Evolutionary conservation across 2,329 filamentous ascomycete genomes (phyloP).

Genomic region (Colletotrichum phormii): DNA sequence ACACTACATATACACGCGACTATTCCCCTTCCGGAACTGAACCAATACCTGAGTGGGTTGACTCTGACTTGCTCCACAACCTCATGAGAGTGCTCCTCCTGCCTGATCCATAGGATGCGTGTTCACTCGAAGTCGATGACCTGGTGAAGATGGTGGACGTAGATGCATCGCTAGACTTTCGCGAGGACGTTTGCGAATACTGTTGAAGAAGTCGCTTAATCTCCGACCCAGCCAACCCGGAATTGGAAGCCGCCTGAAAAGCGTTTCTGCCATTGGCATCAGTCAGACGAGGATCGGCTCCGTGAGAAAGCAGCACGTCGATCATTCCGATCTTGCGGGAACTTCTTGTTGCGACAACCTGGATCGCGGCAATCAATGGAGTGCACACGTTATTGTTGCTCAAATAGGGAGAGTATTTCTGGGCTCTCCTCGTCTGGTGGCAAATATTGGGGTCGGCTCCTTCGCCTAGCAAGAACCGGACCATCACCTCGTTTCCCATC

Average conservation of each 20-base stretch:
- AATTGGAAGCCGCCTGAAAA: constrained; percentile 32
- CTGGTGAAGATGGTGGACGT: constrained; percentile 17
- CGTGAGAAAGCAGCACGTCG: constrained; percentile 38
- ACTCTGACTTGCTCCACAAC: constrained; percentile 26
- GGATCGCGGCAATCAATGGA: constrained; percentile 43
- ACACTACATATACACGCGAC: background rate
- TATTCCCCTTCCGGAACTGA: constrained; percentile 4
- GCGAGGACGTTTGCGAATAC: background rate
- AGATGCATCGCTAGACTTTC: constrained; percentile 18
- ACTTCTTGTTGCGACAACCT: constrained; percentile 39
- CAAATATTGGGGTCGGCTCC: constrained; percentile 42
- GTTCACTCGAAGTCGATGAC: constrained; percentile 24
- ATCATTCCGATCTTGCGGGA: constrained; percentile 41
- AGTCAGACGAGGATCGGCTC: constrained; percentile 39
- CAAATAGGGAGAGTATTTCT: background rate
- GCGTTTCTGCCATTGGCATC: constrained; percentile 31
- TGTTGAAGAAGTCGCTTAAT: constrained; percentile 34
- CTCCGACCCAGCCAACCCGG: constrained; percentile 27
- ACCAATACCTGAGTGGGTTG: constrained; percentile 5
- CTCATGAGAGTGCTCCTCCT: background rate
- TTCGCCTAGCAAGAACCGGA: constrained; percentile 38
- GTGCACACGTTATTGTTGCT: constrained; percentile 37
- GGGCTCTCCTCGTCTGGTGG: constrained; percentile 31
- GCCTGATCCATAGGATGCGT: background rate
- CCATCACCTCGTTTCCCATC: constrained; percentile 45